A percentile compares a stretch with the other conserved stretches of the same genome.
phyloP scores from a whole-genome alignment of 1,284 basidiomycete species.

The Stereum hirsutum region DNA sequence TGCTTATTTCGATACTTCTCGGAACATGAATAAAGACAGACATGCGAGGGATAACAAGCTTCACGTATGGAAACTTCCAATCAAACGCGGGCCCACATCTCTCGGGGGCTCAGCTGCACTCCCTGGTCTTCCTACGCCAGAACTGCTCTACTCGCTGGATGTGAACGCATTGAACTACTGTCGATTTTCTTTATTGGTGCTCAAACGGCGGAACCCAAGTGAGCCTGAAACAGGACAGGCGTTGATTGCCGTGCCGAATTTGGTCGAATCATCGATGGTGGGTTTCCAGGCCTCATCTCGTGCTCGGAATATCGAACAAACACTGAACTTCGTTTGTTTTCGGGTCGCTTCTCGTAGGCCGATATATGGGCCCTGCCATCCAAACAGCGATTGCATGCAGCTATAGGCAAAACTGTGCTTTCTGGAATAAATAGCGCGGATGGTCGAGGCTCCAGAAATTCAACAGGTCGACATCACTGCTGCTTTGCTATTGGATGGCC shows the following conservation, averaged over 20 bases:
- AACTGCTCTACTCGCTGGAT: slow-evolving; percentile 58
- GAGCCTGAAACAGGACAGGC: slow-evolving; percentile 23
- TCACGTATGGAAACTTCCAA: slow-evolving; percentile 57
- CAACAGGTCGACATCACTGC: slow-evolving; percentile 21
- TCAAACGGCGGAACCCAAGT: slow-evolving; percentile 7
- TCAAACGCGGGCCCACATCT: slow-evolving; percentile 23
- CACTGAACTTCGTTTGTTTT: background rate
- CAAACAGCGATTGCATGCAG: slow-evolving; percentile 64
- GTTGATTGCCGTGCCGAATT: slow-evolving; percentile 74
- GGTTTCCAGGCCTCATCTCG: slow-evolving; percentile 16
- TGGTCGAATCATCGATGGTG: slow-evolving; percentile 80
- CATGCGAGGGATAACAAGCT: slow-evolving; percentile 84
- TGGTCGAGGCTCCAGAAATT: slow-evolving; percentile 32
- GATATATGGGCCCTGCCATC: slow-evolving; percentile 74
- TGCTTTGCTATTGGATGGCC: background rate
- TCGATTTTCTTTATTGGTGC: slow-evolving; percentile 53
- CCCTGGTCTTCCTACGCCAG: slow-evolving; percentile 39
- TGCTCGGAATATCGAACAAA: background rate
- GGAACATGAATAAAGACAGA: too few species aligned
- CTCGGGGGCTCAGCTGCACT: slow-evolving; percentile 49
- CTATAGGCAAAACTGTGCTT: slow-evolving; percentile 49
- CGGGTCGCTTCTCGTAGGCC: slow-evolving; percentile 35
- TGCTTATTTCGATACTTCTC: too few species aligned
- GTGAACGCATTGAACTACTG: slow-evolving; percentile 90
- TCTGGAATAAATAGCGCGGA: slow-evolving; percentile 23